Evolutionary conservation across 495 filamentous ascomycete genomes (phyloP).

Genomic region (Hyaloscypha hepaticicola): DNA sequence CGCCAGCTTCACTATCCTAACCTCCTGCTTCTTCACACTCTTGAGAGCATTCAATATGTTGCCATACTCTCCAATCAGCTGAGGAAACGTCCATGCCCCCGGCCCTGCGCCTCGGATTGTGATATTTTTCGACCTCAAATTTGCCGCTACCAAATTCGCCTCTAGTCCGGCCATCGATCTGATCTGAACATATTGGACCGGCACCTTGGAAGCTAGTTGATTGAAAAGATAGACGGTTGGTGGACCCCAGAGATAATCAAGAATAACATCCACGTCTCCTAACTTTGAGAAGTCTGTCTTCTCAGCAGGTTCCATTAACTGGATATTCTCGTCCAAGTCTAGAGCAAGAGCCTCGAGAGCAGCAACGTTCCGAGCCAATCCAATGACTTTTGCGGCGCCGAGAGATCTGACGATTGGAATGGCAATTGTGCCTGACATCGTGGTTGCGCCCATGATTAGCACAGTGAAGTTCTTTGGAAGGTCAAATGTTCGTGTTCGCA

Average conservation of each 20-base stretch:
- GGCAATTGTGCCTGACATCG: constrained; percentile 41
- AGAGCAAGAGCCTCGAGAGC: constrained; percentile 31
- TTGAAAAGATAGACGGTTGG: neutral
- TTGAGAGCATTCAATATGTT: constrained; percentile 7
- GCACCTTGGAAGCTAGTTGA: neutral
- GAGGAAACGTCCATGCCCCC: constrained; percentile 13
- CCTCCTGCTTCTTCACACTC: neutral
- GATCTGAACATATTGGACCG: constrained; percentile 22
- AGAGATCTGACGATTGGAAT: constrained; percentile 37
- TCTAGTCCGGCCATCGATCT: neutral
- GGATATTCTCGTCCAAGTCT: constrained; percentile 38
- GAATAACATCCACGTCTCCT: constrained; percentile 22
- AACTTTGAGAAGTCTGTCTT: constrained; percentile 41
- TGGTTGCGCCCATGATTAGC: constrained; percentile 46
- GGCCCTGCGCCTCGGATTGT: constrained; percentile 19
- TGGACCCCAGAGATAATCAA: constrained; percentile 18
- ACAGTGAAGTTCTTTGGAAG: constrained; percentile 38
- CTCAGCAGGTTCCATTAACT: constrained; percentile 35
- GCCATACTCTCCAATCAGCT: neutral
- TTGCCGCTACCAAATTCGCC: neutral
- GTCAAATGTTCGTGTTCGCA: constrained; percentile 37
- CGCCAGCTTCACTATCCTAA: constrained; percentile 16
- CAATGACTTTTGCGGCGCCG: constrained; percentile 44
- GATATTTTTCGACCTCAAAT: constrained; percentile 15
- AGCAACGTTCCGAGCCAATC: constrained; percentile 40